Conservation (phyloP, 2,329 filamentous ascomycete species). For the Aureobasidium sp. region DNA sequence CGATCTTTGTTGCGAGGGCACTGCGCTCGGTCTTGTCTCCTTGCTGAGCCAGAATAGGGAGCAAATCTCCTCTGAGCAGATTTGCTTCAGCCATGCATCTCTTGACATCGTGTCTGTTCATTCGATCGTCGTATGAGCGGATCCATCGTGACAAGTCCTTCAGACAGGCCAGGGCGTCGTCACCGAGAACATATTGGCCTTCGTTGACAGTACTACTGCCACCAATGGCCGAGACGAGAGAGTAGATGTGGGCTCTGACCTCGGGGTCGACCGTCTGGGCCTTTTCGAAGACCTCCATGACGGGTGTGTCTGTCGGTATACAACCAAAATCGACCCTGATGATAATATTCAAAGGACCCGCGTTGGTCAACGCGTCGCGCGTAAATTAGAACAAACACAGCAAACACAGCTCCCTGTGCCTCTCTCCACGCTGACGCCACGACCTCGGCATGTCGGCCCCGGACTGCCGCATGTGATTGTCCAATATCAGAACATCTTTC, state of each 20-base stretch:
- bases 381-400: slow-evolving; percentile 8
- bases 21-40: slow-evolving; percentile 66
- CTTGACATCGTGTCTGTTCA: slow-evolving; percentile 89
- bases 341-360: not conserved
- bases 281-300: slow-evolving; percentile 27
- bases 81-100: slow-evolving; percentile 88
- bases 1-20: slow-evolving; percentile 69
- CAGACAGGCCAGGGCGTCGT: slow-evolving; percentile 84
- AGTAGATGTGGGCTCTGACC: slow-evolving; percentile 87
- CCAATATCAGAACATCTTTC: not conserved
- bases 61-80: slow-evolving; percentile 78
- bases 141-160: slow-evolving; percentile 95
- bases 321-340: not conserved
- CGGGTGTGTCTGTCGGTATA: not conserved
- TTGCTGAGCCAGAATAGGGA: slow-evolving; percentile 83
- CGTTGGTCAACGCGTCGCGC: slow-evolving; percentile 2
- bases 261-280: slow-evolving; percentile 66
- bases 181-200: slow-evolving; percentile 79
- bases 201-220: slow-evolving; percentile 73
- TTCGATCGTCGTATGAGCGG: slow-evolving; percentile 86
- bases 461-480: slow-evolving; percentile 1
- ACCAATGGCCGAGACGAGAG: slow-evolving; percentile 87
- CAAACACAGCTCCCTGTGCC: not conserved
- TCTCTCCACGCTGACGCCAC: not conserved
- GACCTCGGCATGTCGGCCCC: slow-evolving; percentile 6